Evolutionary conservation across 2,329 filamentous ascomycete genomes (phyloP).

Genomic region (Sarocladiaceae sp.): DNA sequence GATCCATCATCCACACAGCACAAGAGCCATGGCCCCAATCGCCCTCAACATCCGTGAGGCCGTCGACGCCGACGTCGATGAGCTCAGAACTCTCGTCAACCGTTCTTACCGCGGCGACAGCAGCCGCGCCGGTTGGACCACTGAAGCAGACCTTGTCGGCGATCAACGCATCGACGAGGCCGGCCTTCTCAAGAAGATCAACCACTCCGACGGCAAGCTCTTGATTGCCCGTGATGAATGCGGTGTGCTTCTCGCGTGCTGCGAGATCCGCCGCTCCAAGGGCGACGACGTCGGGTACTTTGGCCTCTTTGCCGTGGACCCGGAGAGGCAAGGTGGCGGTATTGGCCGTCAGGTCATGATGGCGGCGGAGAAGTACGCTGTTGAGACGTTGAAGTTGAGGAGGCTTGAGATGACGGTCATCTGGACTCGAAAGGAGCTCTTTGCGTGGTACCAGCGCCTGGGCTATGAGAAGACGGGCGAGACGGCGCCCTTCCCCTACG

Average conservation of each 20-base stretch:
- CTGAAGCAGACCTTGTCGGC: constrained; percentile 36
- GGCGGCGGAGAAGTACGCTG: constrained; percentile 32
- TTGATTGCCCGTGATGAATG: constrained; percentile 28
- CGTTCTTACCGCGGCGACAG: constrained; percentile 38
- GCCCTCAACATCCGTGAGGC: constrained; percentile 29
- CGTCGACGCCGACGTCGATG: constrained; percentile 22
- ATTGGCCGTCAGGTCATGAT: constrained; percentile 35
- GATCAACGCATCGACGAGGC: constrained; percentile 35
- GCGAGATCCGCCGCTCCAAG: constrained; percentile 29
- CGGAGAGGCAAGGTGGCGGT: constrained; percentile 34
- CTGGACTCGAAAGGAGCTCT: constrained; percentile 34
- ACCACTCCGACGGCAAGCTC: constrained; percentile 26
- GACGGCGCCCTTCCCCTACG: constrained; percentile 36
- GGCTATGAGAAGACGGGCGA: constrained; percentile 35
- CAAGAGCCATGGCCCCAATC: constrained; percentile 9
- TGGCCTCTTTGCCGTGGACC: constrained; percentile 42
- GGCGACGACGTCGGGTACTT: constrained; percentile 31
- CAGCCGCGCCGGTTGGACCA: constrained; percentile 38
- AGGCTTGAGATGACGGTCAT: constrained; percentile 40
- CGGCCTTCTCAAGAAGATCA: constrained; percentile 33
- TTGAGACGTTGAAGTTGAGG: constrained; percentile 22
- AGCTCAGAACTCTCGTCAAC: constrained; percentile 31
- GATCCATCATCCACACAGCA: too few species aligned
- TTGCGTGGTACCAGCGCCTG: constrained; percentile 37
- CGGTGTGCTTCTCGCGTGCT: constrained; percentile 32